Percentiles rank a stretch among this genome's conserved stretches.
These are phyloP conservation scores for Yamadazyma trypodendri DNA, from an alignment of 1,139 yeast genomes.

Conservation along the genomic window DNA sequence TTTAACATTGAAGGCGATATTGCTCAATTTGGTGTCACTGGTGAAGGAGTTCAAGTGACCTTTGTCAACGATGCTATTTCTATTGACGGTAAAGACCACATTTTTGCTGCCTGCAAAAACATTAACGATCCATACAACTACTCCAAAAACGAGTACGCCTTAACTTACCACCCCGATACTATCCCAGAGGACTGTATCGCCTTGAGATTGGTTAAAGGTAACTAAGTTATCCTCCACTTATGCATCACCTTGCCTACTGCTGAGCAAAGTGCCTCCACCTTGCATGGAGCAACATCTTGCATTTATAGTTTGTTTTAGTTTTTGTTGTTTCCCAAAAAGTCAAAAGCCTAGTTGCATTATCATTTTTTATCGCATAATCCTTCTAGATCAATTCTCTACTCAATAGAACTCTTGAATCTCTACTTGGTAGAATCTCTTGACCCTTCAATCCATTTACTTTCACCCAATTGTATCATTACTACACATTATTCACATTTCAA, in stretches of 20 bases:
- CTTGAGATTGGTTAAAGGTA: neutral
- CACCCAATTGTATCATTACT: too few relatives aligned
- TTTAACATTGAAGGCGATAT: conserved; percentile 10
- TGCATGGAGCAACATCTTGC: neutral
- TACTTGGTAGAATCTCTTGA: too few relatives aligned
- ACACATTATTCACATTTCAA: neutral
- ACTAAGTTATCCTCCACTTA: neutral
- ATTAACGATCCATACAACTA: conserved; percentile 43
- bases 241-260: neutral
- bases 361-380: too few relatives aligned
- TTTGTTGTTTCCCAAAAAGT: conserved; percentile 1
- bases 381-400: too few relatives aligned
- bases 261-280: neutral
- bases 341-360: neutral
- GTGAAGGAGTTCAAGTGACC: conserved; percentile 11
- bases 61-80: conserved; percentile 20
- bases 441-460: too few relatives aligned
- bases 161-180: conserved; percentile 16
- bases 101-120: conserved; percentile 42
- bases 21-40: conserved; percentile 17
- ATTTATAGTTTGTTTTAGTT: neutral
- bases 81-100: conserved; percentile 28
- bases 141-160: conserved; percentile 27
- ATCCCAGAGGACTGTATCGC: conserved; percentile 19
- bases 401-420: too few relatives aligned